Percentiles rank a stretch among this genome's conserved stretches.
These are phyloP conservation scores for Picea sitchensis DNA, from an alignment of 75 land plant genomes.

Conservation along the genomic window DNA sequence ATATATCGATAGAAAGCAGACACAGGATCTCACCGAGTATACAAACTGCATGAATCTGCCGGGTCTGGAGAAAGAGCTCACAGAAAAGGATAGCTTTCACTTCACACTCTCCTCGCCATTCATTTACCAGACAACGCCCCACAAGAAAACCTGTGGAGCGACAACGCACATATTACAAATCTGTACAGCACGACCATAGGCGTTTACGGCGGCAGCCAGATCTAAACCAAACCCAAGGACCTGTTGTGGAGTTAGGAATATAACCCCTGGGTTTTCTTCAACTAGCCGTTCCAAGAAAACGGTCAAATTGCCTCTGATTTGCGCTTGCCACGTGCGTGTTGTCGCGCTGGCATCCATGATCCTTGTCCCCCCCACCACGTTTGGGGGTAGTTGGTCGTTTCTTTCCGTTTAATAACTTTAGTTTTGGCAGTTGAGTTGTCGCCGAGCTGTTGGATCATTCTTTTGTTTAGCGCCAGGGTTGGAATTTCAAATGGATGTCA, in stretches of 20 bases:
- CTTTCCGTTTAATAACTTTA: too few species aligned
- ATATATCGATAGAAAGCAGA: neutral
- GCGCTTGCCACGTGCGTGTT: neutral
- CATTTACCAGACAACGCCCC: neutral
- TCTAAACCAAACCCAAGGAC: neutral
- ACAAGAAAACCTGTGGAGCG: too few species aligned
- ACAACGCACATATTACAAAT: neutral
- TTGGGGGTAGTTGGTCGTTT: too few species aligned
- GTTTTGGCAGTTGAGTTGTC: too few species aligned
- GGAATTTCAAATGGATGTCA: too few species aligned
- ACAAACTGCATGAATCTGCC: neutral
- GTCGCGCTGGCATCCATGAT: neutral
- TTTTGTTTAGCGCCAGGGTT: too few species aligned
- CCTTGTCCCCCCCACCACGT: neutral
- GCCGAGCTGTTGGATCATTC: too few species aligned
- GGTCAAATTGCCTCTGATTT: neutral
- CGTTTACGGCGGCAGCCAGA: too few species aligned
- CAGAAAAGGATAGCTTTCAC: too few species aligned
- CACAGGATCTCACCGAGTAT: neutral
- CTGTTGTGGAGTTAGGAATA: neutral
- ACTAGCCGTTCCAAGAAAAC: constrained; percentile 7
- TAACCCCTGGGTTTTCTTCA: neutral
- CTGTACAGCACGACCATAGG: neutral
- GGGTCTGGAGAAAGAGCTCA: neutral
- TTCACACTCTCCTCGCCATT: neutral